Percentiles rank a stretch among this genome's conserved stretches.
Evolutionary conservation across 306 rosid genomes (phyloP).

Genomic region (Cucumis cinereus): DNA sequence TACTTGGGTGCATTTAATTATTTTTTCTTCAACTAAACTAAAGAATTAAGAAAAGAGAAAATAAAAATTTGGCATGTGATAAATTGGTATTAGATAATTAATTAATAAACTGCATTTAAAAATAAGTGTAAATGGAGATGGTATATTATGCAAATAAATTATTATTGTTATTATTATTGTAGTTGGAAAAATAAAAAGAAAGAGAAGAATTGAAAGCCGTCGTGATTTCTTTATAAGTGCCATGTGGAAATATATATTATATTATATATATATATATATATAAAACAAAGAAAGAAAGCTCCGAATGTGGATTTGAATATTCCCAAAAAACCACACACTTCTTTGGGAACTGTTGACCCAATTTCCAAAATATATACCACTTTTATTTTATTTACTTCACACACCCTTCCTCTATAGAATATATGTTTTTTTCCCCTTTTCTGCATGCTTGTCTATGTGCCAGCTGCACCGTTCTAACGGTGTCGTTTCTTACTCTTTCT

Average conservation of each 20-base stretch:
- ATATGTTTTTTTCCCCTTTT: background rate
- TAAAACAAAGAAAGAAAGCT: background rate
- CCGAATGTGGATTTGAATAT: background rate
- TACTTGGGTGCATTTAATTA: no score
- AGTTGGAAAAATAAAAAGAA: background rate
- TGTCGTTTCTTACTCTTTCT: background rate
- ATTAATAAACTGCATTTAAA: no score
- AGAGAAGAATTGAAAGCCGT: conserved; percentile 33
- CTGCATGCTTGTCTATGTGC: background rate
- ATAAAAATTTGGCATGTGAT: no score
- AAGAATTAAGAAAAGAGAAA: no score
- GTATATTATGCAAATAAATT: no score
- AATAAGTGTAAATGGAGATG: no score
- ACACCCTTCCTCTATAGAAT: background rate
- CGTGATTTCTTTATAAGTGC: conserved; percentile 16
- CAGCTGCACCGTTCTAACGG: background rate
- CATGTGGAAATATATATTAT: no score
- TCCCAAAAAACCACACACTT: conserved; percentile 12
- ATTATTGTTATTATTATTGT: background rate
- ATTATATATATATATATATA: conserved; percentile 17
- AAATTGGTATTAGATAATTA: no score
- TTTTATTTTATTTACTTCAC: background rate
- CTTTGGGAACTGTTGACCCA: conserved; percentile 20
- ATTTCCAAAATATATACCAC: conserved; percentile 20
- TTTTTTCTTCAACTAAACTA: no score